Base-by-base conservation (phyloP, 805 yeast species). In the Starmerella cellae region DNA sequence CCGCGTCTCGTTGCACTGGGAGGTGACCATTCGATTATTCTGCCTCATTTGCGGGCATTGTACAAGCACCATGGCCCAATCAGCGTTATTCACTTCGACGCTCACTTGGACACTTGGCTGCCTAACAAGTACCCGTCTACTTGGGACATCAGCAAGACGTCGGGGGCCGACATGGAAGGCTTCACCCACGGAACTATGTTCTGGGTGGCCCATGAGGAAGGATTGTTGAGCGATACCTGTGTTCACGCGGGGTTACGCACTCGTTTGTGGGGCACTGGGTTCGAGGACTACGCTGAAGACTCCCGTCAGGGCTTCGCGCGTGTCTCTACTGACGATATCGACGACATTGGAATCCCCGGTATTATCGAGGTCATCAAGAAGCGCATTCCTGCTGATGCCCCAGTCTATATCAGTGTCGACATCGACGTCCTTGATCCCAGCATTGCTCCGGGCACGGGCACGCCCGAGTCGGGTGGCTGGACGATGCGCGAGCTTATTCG, bases 101-200 rank as follows among this genome's bases (percentile, higher is more conserved):
- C 91, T 13, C 93, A 82, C 61, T 67, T 82, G 50, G 93, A 82
- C 58, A 82, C 93, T 4, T 82, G 94, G 94, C 63, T 75, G 32
- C 91, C 93, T 10, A 67, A 71, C 39, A 77, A 77, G 55, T 81
- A 80, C 55, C 88, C 91, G 20, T 63, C 75, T 72, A 85, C 88
- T 58, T 75, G 48, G 91, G 71, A 46, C 70, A 41, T 36, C 23
- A 44, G 41, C 26, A 45, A 45, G 20, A 52, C 46, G 16, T 75
- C 57, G 55, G 38, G 38, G 11, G 28, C 28, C 20, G 80, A 82
- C 27, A 64, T 74, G 16, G 71, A 68, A 54, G 74, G 76, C 38
- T 70, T 79, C 59, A 82, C 81, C 33, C 94, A 82, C 55, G 94
- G 94, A 4, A 77, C 91, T 5, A 80, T 82, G 87, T 66, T 82